phyloP scores from a whole-genome alignment of 2,329 filamentous ascomycete genomes.

The Hymenoscyphus salicellus region DNA sequence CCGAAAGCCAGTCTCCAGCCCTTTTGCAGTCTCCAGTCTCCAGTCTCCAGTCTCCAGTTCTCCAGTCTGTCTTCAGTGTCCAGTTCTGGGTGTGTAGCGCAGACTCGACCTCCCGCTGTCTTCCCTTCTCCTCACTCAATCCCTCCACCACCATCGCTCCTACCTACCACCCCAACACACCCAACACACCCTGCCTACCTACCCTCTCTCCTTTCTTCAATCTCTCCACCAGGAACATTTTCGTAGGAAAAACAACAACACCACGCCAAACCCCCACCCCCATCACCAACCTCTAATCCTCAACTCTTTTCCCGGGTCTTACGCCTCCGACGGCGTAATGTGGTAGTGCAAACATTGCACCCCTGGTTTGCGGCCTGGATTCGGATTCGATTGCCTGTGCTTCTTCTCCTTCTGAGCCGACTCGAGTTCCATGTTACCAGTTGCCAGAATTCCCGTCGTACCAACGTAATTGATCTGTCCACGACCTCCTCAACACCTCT shows the following conservation, averaged over 20 bases:
- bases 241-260: background rate
- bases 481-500: background rate
- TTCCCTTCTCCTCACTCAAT: background rate
- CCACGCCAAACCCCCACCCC: background rate
- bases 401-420: slow-evolving; percentile 14
- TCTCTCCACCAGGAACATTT: background rate
- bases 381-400: slow-evolving; percentile 13
- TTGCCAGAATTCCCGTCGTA: slow-evolving; percentile 12
- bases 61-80: too few species aligned
- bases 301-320: background rate
- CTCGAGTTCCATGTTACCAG: slow-evolving; percentile 20
- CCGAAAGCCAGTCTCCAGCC: background rate
- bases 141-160: background rate
- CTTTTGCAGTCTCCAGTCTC: too few species aligned
- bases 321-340: background rate
- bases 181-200: background rate
- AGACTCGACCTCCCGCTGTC: background rate
- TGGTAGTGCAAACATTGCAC: slow-evolving; percentile 20
- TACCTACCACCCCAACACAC: background rate
- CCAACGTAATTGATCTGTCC: slow-evolving; percentile 17
- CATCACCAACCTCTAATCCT: background rate
- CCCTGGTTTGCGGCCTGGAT: slow-evolving; percentile 12
- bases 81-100: background rate
- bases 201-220: background rate
- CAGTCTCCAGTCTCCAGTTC: too few species aligned